These are phyloP conservation scores for Amaranthus tricolor DNA, from an alignment of 179 eudicot genomes.

Conservation along the genomic window DNA sequence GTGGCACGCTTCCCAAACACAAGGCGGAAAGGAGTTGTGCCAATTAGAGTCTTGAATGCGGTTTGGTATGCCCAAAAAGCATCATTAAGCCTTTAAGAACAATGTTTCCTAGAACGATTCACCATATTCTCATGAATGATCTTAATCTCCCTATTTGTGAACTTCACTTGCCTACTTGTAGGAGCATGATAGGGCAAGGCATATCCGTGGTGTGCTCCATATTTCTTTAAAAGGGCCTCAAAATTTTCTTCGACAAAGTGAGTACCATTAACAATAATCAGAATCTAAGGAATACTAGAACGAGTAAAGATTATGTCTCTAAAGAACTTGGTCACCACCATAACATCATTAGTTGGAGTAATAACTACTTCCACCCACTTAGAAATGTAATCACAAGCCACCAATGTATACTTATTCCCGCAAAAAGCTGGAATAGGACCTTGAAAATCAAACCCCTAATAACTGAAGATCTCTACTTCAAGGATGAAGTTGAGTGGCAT, in stretches of 20 bases:
- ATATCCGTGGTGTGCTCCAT: background rate
- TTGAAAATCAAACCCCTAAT: background rate
- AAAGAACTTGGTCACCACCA: background rate
- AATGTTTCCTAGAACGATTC: background rate
- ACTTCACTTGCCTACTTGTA: background rate
- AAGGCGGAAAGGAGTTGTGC: background rate
- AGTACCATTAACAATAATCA: background rate
- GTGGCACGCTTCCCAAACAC: background rate
- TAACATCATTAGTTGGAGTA: background rate
- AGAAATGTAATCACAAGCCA: background rate
- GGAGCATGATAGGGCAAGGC: background rate
- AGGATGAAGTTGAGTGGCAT: background rate
- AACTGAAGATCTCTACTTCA: background rate
- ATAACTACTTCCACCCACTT: slow-evolving; percentile 1
- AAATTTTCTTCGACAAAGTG: background rate
- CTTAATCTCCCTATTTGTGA: background rate
- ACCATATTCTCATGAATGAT: background rate
- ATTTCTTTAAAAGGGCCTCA: background rate
- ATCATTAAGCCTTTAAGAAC: background rate
- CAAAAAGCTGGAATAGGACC: background rate
- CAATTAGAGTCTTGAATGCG: background rate
- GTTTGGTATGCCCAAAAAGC: background rate
- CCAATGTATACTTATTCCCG: background rate
- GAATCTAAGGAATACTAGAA: background rate
- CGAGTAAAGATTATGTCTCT: background rate